Base-by-base conservation (phyloP, 1,284 basidiomycete genomes). In the Moesziomyces parantarcticus region DNA sequence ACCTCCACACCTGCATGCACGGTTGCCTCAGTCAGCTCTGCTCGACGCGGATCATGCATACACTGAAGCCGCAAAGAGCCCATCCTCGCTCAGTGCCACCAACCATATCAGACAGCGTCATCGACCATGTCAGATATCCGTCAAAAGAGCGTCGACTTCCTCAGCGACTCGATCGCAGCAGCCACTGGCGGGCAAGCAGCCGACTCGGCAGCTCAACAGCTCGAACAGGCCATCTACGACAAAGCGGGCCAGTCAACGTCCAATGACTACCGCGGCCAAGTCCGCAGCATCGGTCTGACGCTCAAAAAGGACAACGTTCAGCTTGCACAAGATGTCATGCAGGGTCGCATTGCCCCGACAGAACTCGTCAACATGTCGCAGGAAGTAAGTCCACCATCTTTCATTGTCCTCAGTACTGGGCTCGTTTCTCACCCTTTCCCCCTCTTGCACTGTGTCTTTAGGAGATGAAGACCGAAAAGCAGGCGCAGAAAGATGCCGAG, bases 261-360 rank as follows among this genome's bases (percentile, higher is more conserved):
- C 14, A 73, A 73, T 45, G 70, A 60, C 41, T 73, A 73, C 51
- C 60, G 70, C 21, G 54, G 40, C 43, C 61, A 73, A 41, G 45
- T 73, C 18, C 42, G 70, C 22, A 63, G 58, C 55, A 52, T 56
- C 16, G 65, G 70, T 11, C 25, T 73, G 50, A 73, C 65, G 41
- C 58, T 73, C 44, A 73, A 73, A 25, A 73, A 68, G 32, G 54
- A 73, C 49, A 73, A 73, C 11, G 61, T 65, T 8, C 61, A 68
- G 42, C 70, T 73, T 1, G 70, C 61, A 5, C 20, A 25, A 10
- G 59, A 59, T 49, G 50, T 73, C n/a, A 39, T 61, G 0, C 18
- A 41, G 10, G 65, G 61, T 1, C 57, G 34, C 0, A 22, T 65
- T 0, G 54, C 50, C 3, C 50, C 65, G 2, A 41, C 36, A 20